These are phyloP conservation scores for Mucor piriformis DNA, from an alignment of 371 early-diverging fungal species.

Conservation along the genomic window DNA sequence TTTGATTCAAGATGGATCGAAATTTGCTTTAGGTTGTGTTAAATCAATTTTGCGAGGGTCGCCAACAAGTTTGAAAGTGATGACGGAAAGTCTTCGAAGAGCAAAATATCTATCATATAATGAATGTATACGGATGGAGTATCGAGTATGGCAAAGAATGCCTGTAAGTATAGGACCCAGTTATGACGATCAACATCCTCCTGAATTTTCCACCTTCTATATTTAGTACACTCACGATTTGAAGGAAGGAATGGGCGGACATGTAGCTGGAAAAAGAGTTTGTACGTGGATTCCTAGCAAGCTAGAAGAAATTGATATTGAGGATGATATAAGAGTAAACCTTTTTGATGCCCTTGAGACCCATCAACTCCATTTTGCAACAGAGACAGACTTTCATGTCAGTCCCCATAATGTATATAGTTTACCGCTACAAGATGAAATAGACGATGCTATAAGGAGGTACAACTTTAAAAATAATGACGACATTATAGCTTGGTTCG, in stretches of 20 bases:
- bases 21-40: constrained; percentile 78
- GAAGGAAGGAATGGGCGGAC: constrained; percentile 44
- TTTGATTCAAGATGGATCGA: constrained; percentile 61
- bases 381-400: constrained; percentile 35
- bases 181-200: background rate
- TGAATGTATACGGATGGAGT: constrained; percentile 85
- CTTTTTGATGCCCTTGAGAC: constrained; percentile 49
- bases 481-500: constrained; percentile 74
- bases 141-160: constrained; percentile 75
- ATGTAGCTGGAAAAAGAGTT: constrained; percentile 44
- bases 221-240: constrained; percentile 29
- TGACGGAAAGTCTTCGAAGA: constrained; percentile 73
- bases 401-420: constrained; percentile 77
- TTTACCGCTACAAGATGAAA: constrained; percentile 80
- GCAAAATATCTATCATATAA: constrained; percentile 70
- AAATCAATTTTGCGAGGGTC: constrained; percentile 67
- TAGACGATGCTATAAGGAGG: constrained; percentile 59
- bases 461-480: constrained; percentile 50
- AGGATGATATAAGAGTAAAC: constrained; percentile 61
- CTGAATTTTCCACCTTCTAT: background rate
- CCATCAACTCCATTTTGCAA: constrained; percentile 31
- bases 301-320: constrained; percentile 52
- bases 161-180: constrained; percentile 44
- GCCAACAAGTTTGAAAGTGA: constrained; percentile 88
- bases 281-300: constrained; percentile 79